phyloP scores from a whole-genome alignment of 768 basidiomycete species.

The Vararia minispora region DNA sequence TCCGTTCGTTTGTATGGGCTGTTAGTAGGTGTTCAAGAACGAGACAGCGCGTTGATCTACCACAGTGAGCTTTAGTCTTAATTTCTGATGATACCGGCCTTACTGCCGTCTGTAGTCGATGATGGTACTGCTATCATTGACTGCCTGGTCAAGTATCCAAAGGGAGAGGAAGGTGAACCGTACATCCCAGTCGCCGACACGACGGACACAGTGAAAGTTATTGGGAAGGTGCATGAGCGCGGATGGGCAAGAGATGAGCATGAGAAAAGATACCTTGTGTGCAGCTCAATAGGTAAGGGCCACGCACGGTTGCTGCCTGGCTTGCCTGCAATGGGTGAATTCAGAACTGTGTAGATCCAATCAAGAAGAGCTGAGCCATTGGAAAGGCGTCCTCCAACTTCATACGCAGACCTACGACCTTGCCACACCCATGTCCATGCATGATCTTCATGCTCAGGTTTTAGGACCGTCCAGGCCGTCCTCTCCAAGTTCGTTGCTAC shows the following conservation, averaged over 20 bases:
- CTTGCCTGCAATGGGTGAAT: not conserved
- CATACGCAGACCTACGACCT: constrained; percentile 8
- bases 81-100: no score
- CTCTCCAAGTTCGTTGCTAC: not conserved
- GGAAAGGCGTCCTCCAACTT: constrained; percentile 6
- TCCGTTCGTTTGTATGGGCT: constrained; percentile 50
- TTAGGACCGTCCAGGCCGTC: no score
- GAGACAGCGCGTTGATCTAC: no score
- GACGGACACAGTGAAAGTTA: constrained; percentile 4
- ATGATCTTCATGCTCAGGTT: no score
- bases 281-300: constrained; percentile 9
- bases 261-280: constrained; percentile 5
- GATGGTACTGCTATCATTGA: constrained; percentile 70
- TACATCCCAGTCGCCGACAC: constrained; percentile 6
- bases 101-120: constrained; percentile 39
- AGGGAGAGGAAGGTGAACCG: not conserved
- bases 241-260: no score
- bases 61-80: no score
- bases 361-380: constrained; percentile 8
- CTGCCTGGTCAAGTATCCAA: constrained; percentile 47
- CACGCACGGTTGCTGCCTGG: not conserved
- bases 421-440: constrained; percentile 9
- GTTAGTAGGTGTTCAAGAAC: constrained; percentile 54
- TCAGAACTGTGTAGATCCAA: constrained; percentile 8
- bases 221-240: constrained; percentile 7